These are phyloP conservation scores for Casuarina equisetifolia DNA, from an alignment of 306 rosid species.

Conservation along the genomic window DNA sequence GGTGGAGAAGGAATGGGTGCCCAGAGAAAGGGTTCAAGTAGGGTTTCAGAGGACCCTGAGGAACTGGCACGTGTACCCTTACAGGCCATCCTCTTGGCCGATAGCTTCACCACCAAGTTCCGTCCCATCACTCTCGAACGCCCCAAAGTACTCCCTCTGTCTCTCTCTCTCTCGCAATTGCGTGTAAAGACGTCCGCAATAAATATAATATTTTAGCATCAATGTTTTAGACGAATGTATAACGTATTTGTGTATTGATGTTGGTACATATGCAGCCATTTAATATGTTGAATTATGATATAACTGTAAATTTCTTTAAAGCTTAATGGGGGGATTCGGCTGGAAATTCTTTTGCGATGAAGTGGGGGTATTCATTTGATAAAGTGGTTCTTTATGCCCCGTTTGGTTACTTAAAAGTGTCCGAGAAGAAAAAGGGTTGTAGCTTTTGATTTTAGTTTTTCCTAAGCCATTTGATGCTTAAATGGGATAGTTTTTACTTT, in stretches of 20 bases:
- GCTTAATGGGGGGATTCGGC: neutral
- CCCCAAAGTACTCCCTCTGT: slow-evolving; percentile 59
- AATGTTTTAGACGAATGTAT: neutral
- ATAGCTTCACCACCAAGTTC: slow-evolving; percentile 86
- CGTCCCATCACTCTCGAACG: slow-evolving; percentile 97
- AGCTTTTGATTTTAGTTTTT: neutral
- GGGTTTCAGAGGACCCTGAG: slow-evolving; percentile 78
- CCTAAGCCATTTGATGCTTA: neutral
- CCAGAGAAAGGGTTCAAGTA: slow-evolving; percentile 60
- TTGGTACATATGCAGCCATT: neutral
- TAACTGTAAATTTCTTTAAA: neutral
- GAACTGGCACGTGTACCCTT: slow-evolving; percentile 75
- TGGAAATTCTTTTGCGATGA: neutral
- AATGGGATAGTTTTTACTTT: neutral
- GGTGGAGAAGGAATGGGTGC: slow-evolving; percentile 58
- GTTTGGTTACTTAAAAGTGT: neutral
- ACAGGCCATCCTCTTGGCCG: slow-evolving; percentile 91
- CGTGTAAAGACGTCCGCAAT: too few species aligned
- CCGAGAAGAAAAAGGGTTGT: neutral
- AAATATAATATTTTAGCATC: neutral
- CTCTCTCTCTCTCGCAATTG: neutral
- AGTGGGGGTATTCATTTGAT: neutral
- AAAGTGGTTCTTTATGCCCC: neutral
- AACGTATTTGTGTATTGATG: neutral
- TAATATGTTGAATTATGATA: neutral